Percentiles rank a stretch among this genome's conserved stretches.
Evolutionary conservation across 371 early-diverging fungal genomes (phyloP).

Genomic region (Mortierella sp.): DNA sequence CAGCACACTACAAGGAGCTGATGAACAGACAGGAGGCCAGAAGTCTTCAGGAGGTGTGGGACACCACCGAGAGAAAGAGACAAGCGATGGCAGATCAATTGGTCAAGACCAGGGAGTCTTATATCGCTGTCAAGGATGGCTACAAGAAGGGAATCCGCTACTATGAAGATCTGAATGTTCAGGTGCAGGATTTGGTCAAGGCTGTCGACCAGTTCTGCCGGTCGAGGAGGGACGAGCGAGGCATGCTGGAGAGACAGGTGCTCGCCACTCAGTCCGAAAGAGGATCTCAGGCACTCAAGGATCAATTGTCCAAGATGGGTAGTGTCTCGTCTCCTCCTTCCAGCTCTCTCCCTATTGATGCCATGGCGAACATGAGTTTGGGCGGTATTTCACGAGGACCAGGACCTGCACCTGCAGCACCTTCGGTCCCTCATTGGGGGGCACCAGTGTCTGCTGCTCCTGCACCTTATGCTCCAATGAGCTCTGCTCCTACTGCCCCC

Average conservation of each 20-base stretch:
- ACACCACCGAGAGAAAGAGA: conserved; percentile 73
- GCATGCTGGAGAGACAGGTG: conserved; percentile 70
- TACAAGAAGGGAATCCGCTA: conserved; percentile 82
- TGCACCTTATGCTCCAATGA: conserved; percentile 34
- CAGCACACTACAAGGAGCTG: conserved; percentile 79
- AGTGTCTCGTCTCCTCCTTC: conserved; percentile 55
- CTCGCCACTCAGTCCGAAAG: conserved; percentile 73
- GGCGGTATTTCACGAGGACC: conserved; percentile 31
- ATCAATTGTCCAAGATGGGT: conserved; percentile 74
- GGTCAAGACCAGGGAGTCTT: conserved; percentile 69
- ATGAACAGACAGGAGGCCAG: conserved; percentile 83
- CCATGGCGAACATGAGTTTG: conserved; percentile 56
- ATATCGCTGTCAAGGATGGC: conserved; percentile 78
- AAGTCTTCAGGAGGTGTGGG: conserved; percentile 76
- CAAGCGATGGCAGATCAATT: conserved; percentile 72
- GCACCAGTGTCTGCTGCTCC: conserved; percentile 26
- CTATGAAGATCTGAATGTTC: conserved; percentile 79
- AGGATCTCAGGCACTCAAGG: conserved; percentile 81
- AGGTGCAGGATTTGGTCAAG: conserved; percentile 71
- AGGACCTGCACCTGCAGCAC: conserved; percentile 28
- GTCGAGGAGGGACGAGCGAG: conserved; percentile 79
- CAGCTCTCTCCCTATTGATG: conserved; percentile 55
- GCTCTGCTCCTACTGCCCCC: conserved; percentile 38
- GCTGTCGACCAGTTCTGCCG: conserved; percentile 78
- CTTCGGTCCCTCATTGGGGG: conserved; percentile 43